phyloP scores from a whole-genome alignment of 78 protist species.

The Dictyostelium citrinum region DNA sequence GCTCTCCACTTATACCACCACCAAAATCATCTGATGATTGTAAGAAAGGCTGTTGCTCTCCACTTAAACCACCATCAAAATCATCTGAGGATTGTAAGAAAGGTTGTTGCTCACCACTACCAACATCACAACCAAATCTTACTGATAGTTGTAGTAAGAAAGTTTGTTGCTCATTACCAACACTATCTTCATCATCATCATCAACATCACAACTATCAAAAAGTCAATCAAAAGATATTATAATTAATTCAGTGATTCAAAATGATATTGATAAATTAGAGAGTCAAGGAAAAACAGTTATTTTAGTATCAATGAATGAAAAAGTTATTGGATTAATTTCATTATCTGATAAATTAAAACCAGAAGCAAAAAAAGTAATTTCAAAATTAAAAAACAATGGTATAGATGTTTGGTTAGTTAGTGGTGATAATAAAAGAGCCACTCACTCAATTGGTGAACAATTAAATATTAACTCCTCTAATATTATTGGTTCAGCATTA shows the following conservation, averaged over 20 bases:
- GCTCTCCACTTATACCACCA: neutral
- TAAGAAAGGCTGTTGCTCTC: slow-evolving; percentile 2
- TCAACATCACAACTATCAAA: neutral
- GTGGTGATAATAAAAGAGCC: slow-evolving; percentile 87
- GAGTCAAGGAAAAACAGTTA: slow-evolving; percentile 68
- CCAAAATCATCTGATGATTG: neutral
- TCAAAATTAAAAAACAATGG: slow-evolving; percentile 4
- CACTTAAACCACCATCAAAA: neutral
- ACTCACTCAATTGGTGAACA: slow-evolving; percentile 48
- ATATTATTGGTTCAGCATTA: neutral
- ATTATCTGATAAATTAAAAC: slow-evolving; percentile 28
- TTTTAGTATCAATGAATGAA: slow-evolving; percentile 58
- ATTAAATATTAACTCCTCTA: neutral
- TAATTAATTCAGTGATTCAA: neutral
- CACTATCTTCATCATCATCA: neutral
- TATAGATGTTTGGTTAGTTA: slow-evolving; percentile 69
- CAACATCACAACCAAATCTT: neutral
- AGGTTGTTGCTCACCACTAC: slow-evolving; percentile 1
- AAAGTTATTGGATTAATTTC: slow-evolving; percentile 42
- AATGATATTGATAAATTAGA: neutral
- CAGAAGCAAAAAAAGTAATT: slow-evolving; percentile 69
- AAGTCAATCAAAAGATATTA: neutral
- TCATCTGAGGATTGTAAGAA: neutral
- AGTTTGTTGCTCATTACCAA: neutral
- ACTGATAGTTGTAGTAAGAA: neutral